phyloP scores from a whole-genome alignment of 768 basidiomycete genomes.

The Suillus cothurnatus region DNA sequence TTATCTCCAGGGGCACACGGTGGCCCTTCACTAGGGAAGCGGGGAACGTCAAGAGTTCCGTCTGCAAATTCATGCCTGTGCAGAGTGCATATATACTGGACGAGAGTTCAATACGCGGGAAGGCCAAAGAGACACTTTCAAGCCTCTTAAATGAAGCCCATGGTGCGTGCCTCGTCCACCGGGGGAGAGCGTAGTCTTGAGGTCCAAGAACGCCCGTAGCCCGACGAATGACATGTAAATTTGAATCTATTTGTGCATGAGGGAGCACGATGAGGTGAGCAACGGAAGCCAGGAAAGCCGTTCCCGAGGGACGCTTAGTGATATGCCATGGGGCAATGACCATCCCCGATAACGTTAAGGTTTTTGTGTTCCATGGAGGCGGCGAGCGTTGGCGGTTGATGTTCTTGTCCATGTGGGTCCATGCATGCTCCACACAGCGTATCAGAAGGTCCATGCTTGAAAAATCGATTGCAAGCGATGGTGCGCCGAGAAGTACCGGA shows the following conservation, averaged over 20 bases:
- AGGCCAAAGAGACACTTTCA: not conserved
- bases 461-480: not conserved
- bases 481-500: conserved; percentile 10
- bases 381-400: conserved; percentile 23
- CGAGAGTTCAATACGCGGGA: not conserved
- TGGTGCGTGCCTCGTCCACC: conserved; percentile 15
- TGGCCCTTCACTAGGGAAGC: not conserved
- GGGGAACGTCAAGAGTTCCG: not conserved
- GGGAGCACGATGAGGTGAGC: conserved; percentile 37
- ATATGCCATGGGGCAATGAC: conserved; percentile 33
- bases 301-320: conserved; percentile 23
- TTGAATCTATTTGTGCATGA: not conserved
- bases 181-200: not conserved
- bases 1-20: too few species aligned
- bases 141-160: conserved; percentile 34
- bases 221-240: not conserved
- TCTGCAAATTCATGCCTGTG: not conserved
- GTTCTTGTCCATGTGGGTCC: not conserved
- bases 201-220: not conserved
- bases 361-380: conserved; percentile 16
- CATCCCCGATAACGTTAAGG: conserved; percentile 40
- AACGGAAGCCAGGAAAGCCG: conserved; percentile 37
- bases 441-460: conserved; percentile 37
- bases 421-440: conserved; percentile 27
- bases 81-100: too few species aligned